phyloP scores from a whole-genome alignment of 2,329 filamentous ascomycete species.

The Colletotrichum sp. region DNA sequence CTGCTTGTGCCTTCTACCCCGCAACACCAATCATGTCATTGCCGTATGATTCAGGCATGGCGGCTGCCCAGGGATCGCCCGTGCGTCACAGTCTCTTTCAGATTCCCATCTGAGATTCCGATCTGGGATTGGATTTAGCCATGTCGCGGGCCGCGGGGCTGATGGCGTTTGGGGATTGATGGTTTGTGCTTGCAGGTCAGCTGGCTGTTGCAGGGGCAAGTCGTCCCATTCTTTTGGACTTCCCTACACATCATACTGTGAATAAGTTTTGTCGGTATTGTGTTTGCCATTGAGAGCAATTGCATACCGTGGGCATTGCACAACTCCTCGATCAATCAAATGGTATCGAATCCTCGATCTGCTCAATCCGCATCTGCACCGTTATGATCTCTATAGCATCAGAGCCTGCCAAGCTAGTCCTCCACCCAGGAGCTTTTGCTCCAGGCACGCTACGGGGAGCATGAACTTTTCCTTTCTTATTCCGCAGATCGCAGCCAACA shows the following conservation, averaged over 20 bases:
- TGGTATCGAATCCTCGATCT: no score
- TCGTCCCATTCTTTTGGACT: not conserved
- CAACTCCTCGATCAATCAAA: not conserved
- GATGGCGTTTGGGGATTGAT: not conserved
- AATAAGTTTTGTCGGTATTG: not conserved
- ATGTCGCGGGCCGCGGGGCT: not conserved
- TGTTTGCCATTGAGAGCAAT: not conserved
- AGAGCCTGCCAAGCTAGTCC: no score
- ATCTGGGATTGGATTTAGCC: not conserved
- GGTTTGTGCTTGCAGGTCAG: not conserved
- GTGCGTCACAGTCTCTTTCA: not conserved
- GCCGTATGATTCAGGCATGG: not conserved
- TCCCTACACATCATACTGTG: not conserved
- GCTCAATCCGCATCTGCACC: not conserved
- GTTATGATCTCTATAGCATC: not conserved
- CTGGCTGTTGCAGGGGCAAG: not conserved
- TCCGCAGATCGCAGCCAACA: not conserved
- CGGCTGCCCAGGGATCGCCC: not conserved
- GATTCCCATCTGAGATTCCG: conserved; percentile 14
- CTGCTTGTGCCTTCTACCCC: not conserved
- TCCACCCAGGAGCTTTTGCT: not conserved
- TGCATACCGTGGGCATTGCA: not conserved
- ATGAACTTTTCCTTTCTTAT: not conserved
- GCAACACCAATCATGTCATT: not conserved
- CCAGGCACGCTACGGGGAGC: not conserved